Evolutionary conservation across 441 rosid genomes (phyloP).

Genomic region (Capsella rubella): DNA sequence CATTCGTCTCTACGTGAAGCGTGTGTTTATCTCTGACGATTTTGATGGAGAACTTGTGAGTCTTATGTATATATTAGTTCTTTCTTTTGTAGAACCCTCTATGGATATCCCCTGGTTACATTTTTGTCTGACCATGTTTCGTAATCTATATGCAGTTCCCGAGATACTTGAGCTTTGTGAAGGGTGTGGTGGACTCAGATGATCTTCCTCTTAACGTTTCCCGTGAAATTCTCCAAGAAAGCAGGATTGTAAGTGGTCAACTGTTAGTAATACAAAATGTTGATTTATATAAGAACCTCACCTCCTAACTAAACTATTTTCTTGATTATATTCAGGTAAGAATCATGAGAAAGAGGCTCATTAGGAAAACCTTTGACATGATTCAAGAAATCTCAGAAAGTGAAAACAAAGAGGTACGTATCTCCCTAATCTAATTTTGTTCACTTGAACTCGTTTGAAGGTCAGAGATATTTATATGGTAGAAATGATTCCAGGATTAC

Average conservation of each 20-base stretch:
- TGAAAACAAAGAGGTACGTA: constrained; percentile 87
- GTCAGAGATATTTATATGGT: background rate
- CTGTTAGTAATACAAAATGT: background rate
- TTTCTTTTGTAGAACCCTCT: constrained; percentile 8
- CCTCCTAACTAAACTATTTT: background rate
- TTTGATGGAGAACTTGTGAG: constrained; percentile 99
- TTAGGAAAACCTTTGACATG: constrained; percentile 96
- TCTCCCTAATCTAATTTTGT: background rate
- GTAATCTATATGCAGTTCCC: constrained; percentile 69
- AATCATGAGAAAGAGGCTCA: constrained; percentile 98
- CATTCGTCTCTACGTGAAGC: constrained; percentile 88
- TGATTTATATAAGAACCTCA: background rate
- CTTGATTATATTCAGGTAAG: constrained; percentile 55
- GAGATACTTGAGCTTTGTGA: constrained; percentile 93
- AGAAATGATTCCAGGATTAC: constrained; percentile 73
- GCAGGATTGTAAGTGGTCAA: constrained; percentile 72
- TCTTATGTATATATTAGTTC: background rate
- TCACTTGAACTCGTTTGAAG: background rate
- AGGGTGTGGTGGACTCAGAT: constrained; percentile 94
- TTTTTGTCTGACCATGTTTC: constrained; percentile 1
- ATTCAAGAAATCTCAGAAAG: constrained; percentile 87
- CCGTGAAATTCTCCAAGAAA: constrained; percentile 97
- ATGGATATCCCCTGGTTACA: constrained; percentile 1
- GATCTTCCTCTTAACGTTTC: constrained; percentile 99
- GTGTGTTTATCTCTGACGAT: constrained; percentile 98